These are phyloP conservation scores for Babesia ovis DNA, from an alignment of 169 alveolate genomes.

Conservation along the genomic window DNA sequence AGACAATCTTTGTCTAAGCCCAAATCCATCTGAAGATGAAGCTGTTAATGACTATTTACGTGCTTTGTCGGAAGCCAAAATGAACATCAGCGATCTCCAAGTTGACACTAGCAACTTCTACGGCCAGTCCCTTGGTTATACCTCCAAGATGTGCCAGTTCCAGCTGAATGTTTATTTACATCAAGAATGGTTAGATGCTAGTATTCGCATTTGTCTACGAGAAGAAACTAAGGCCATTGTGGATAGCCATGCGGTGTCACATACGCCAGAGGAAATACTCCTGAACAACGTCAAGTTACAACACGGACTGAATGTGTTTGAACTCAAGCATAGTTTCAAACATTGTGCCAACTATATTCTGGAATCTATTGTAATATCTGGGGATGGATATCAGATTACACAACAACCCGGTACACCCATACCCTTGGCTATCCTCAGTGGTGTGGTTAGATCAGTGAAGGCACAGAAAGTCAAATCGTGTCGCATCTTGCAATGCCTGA, in stretches of 20 bases:
- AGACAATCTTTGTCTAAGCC: neutral
- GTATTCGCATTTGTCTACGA: constrained; percentile 2
- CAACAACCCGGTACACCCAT: constrained; percentile 28
- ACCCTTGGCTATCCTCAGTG: constrained; percentile 19
- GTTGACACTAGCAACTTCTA: neutral
- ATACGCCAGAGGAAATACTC: constrained; percentile 6
- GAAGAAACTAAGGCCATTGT: neutral
- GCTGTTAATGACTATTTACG: constrained; percentile 28
- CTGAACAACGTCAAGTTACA: neutral
- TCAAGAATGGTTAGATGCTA: neutral
- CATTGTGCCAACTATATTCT: neutral
- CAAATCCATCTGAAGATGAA: constrained; percentile 15
- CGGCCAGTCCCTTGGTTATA: constrained; percentile 6
- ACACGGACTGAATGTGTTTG: constrained; percentile 5
- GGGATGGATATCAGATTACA: neutral
- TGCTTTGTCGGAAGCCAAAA: constrained; percentile 26
- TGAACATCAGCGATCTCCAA: neutral
- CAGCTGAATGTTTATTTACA: neutral
- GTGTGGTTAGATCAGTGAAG: constrained; percentile 1
- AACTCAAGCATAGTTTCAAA: constrained; percentile 6
- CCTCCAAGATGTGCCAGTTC: neutral
- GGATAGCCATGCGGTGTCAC: neutral
- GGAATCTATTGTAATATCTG: neutral
- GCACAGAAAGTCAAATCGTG: neutral
- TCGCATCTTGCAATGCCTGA: neutral